Evolutionary conservation across 2,329 filamentous ascomycete species (phyloP).

Genomic region (Orbilia oligospora): DNA sequence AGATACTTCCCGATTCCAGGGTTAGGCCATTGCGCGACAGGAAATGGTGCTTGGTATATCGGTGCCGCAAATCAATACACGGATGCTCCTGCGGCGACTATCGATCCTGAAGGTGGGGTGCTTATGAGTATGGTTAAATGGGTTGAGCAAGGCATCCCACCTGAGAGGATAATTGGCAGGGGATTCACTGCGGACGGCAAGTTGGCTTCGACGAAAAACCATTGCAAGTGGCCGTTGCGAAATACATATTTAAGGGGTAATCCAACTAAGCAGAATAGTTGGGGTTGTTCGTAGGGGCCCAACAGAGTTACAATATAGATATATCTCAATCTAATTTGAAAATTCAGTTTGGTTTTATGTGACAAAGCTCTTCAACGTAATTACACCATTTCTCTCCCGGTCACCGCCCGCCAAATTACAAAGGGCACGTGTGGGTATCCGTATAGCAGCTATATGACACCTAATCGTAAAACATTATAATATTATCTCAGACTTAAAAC

Average conservation of each 20-base stretch:
- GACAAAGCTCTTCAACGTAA: no score
- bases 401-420: no score
- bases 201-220: slow-evolving; percentile 25
- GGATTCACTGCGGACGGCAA: neutral
- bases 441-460: no score
- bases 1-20: slow-evolving; percentile 66
- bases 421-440: no score
- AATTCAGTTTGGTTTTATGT: neutral
- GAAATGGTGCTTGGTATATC: slow-evolving; percentile 62
- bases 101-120: slow-evolving; percentile 29
- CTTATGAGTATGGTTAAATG: slow-evolving; percentile 70
- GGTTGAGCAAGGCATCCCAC: slow-evolving; percentile 69
- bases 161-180: slow-evolving; percentile 64
- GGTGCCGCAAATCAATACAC: slow-evolving; percentile 24
- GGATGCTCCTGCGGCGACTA: slow-evolving; percentile 3
- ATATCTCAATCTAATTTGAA: neutral
- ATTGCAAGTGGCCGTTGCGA: slow-evolving; percentile 45
- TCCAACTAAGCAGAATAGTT: slow-evolving; percentile 20
- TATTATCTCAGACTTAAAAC: no score
- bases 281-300: slow-evolving; percentile 21
- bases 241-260: slow-evolving; percentile 39
- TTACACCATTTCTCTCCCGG: no score
- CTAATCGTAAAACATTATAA: no score
- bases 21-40: slow-evolving; percentile 65
- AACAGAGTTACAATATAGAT: neutral